Evolutionary conservation across 139 green algal genomes (phyloP).

Genomic region (Tetradesmus lagerheimii): DNA sequence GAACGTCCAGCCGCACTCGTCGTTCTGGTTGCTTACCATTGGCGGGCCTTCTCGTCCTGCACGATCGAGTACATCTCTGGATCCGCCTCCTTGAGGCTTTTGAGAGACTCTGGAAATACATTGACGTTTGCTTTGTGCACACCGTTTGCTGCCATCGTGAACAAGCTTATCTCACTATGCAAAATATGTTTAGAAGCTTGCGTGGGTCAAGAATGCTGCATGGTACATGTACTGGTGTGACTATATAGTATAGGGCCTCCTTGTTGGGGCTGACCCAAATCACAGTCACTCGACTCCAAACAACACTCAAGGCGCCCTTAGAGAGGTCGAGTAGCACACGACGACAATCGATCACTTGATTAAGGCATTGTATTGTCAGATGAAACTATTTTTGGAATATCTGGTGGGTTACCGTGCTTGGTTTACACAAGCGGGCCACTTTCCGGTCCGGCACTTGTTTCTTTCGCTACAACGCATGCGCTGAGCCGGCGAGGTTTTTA

Average conservation of each 20-base stretch:
- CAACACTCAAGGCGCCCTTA: neutral
- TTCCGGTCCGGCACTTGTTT: neutral
- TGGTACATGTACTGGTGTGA: neutral
- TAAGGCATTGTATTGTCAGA: neutral
- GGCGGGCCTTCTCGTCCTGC: conserved; percentile 93
- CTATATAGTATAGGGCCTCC: neutral
- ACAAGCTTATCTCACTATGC: neutral
- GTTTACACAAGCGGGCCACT: neutral
- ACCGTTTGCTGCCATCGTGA: conserved; percentile 32
- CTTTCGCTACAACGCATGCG: neutral
- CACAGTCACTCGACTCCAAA: neutral
- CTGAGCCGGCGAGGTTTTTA: neutral
- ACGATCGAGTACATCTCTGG: conserved; percentile 93
- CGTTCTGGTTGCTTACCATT: conserved; percentile 77
- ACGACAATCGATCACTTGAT: neutral
- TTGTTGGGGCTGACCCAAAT: conserved; percentile 5
- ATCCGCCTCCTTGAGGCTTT: conserved; percentile 84
- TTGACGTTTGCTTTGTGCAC: conserved; percentile 57
- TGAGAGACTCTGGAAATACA: conserved; percentile 89
- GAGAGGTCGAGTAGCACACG: neutral
- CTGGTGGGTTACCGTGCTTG: neutral
- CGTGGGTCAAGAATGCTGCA: neutral
- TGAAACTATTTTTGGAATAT: neutral
- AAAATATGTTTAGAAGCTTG: neutral
- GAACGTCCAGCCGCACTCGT: neutral